Conservation (phyloP, 2,329 filamentous ascomycete species). For the Pseudogymnoascus verrucosus region DNA sequence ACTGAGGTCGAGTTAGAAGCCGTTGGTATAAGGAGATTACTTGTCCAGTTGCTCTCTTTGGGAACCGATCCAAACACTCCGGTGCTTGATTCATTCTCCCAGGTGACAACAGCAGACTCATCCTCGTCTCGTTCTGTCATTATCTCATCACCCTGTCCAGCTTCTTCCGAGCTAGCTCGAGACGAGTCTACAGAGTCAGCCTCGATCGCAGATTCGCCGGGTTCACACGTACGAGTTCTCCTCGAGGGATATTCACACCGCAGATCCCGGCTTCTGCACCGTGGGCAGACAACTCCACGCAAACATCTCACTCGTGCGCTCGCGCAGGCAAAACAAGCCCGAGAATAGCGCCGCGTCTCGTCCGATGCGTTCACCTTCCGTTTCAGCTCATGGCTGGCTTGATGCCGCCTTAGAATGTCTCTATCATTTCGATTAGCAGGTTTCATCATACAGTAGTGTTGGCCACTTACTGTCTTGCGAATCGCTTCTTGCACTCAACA, state of each 20-base stretch:
- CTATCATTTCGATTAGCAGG: background rate
- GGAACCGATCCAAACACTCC: slow-evolving; percentile 1
- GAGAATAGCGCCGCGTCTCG: slow-evolving; percentile 1
- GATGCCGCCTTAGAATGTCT: slow-evolving; percentile 10
- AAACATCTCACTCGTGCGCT: slow-evolving; percentile 7
- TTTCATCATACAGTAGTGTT: background rate
- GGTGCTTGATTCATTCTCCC: slow-evolving; percentile 1
- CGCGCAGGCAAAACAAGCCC: slow-evolving; percentile 10
- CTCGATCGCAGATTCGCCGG: background rate
- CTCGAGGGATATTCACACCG: slow-evolving; percentile 9
- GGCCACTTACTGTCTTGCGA: slow-evolving; percentile 6
- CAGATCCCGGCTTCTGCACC: slow-evolving; percentile 9
- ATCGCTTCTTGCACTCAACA: slow-evolving; percentile 9
- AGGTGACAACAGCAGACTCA: background rate
- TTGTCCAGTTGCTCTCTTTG: slow-evolving; percentile 1
- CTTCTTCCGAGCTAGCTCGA: slow-evolving; percentile 5
- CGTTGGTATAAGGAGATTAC: background rate
- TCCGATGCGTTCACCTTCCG: slow-evolving; percentile 3
- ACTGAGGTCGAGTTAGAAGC: background rate
- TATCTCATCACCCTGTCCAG: background rate
- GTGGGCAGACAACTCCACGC: slow-evolving; percentile 4
- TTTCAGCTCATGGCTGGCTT: slow-evolving; percentile 10
- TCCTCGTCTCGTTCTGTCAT: slow-evolving; percentile 3
- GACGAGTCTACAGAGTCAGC: slow-evolving; percentile 9
- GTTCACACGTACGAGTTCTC: slow-evolving; percentile 9